Evolutionary conservation across 495 filamentous ascomycete species (phyloP).

Genomic region (Friedmanniomyces endolithicus): DNA sequence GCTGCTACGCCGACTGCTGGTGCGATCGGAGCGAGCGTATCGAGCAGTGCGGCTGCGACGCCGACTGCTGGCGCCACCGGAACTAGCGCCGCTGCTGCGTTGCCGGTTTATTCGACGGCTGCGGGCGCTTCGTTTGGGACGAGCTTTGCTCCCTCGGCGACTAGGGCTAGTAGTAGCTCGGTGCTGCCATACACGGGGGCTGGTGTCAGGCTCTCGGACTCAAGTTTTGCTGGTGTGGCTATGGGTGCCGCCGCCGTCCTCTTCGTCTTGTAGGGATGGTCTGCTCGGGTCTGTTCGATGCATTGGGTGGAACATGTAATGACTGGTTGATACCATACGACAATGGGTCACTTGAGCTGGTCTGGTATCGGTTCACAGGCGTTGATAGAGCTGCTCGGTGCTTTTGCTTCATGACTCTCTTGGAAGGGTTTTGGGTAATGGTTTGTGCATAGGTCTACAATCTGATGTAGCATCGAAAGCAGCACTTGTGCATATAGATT

Average conservation of each 20-base stretch:
- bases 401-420: conserved; percentile 10
- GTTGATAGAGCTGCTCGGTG: not conserved
- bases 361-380: not conserved
- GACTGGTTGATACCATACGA: not conserved
- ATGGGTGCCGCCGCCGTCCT: conserved; percentile 24
- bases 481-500: too few relatives aligned
- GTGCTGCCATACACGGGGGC: conserved; percentile 24
- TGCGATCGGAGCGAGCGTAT: not conserved
- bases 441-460: not conserved
- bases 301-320: not conserved
- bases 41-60: conserved; percentile 27
- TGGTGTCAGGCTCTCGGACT: conserved; percentile 17
- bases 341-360: not conserved
- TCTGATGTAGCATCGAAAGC: not conserved
- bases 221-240: conserved; percentile 12
- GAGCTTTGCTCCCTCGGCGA: conserved; percentile 1
- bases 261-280: conserved; percentile 23
- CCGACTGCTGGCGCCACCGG: conserved; percentile 17
- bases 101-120: conserved; percentile 7
- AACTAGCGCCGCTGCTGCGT: not conserved
- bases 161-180: conserved; percentile 3
- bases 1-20: conserved; percentile 24
- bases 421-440: conserved; percentile 8
- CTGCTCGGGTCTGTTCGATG: not conserved
- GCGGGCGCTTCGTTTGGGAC: conserved; percentile 16